These are phyloP conservation scores for Plasmodium yoelii DNA, from an alignment of 169 alveolate genomes.

Conservation along the genomic window DNA sequence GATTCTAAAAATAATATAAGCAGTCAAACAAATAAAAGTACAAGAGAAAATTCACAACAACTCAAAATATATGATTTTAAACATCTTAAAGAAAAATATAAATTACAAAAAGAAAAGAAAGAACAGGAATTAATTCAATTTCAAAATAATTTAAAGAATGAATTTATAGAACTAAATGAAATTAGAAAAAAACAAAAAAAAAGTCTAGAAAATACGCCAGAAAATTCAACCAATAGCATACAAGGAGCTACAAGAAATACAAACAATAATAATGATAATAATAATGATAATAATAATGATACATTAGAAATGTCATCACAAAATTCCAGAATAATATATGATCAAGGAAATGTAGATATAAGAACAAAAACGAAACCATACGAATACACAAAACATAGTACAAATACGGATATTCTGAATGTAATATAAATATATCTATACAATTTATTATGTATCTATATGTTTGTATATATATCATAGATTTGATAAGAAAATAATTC, in stretches of 20 bases:
- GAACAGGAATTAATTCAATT: slow-evolving; percentile 46
- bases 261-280: background rate
- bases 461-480: background rate
- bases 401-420: slow-evolving; percentile 1
- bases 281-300: slow-evolving; percentile 2
- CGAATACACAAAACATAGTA: slow-evolving; percentile 16
- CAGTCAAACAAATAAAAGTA: background rate
- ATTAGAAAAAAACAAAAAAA: slow-evolving; percentile 24
- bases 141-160: slow-evolving; percentile 34
- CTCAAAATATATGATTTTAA: slow-evolving; percentile 17
- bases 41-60: background rate
- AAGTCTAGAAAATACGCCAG: slow-evolving; percentile 18
- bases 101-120: slow-evolving; percentile 43
- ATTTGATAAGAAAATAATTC: background rate
- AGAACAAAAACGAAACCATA: background rate
- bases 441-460: background rate
- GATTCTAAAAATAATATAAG: slow-evolving; percentile 7
- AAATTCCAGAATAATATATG: background rate
- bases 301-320: background rate
- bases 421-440: background rate
- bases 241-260: background rate
- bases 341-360: slow-evolving; percentile 11
- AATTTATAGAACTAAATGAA: slow-evolving; percentile 43
- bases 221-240: slow-evolving; percentile 6
- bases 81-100: slow-evolving; percentile 29